Evolutionary conservation across 1,139 yeast genomes (phyloP).

Genomic region (Saccharomyces hybrid): DNA sequence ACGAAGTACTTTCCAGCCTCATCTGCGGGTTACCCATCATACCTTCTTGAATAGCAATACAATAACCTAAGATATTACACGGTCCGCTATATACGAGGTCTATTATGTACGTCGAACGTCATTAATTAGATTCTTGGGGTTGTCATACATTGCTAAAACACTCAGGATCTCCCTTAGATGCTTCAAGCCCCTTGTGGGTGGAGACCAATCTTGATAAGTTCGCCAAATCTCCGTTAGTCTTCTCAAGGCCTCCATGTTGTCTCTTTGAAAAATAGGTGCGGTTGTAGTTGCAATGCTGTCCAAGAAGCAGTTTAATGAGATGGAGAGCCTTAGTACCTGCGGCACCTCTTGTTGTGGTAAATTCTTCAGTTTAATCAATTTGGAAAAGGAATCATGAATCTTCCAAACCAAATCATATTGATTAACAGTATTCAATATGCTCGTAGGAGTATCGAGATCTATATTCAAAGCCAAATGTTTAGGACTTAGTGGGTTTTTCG

Average conservation of each 20-base stretch:
- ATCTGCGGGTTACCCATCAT: neutral
- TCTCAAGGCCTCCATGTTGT: conserved; percentile 18
- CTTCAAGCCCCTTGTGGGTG: conserved; percentile 29
- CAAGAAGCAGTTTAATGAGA: conserved; percentile 15
- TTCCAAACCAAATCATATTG: conserved; percentile 34
- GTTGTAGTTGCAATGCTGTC: conserved; percentile 13
- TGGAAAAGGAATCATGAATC: conserved; percentile 28
- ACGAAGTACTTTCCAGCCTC: neutral
- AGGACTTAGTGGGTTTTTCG: conserved; percentile 21
- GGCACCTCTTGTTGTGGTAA: conserved; percentile 21
- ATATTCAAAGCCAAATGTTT: conserved; percentile 16
- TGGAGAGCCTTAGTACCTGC: conserved; percentile 13
- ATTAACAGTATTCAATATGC: conserved; percentile 26
- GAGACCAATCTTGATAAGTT: conserved; percentile 29
- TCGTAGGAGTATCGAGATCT: conserved; percentile 21
- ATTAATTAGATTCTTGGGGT: conserved; percentile 19
- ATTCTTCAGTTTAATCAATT: conserved; percentile 23
- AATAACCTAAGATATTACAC: neutral
- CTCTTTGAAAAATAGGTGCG: conserved; percentile 16
- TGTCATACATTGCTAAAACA: conserved; percentile 25
- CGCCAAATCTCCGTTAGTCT: conserved; percentile 25
- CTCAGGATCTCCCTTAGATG: conserved; percentile 27
- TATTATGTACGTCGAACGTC: conserved; percentile 17
- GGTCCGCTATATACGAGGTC: neutral
- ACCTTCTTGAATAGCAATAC: no score